These are phyloP conservation scores for Ascocoryne sarcoides DNA, from an alignment of 2,329 filamentous ascomycete genomes.

Conservation along the genomic window DNA sequence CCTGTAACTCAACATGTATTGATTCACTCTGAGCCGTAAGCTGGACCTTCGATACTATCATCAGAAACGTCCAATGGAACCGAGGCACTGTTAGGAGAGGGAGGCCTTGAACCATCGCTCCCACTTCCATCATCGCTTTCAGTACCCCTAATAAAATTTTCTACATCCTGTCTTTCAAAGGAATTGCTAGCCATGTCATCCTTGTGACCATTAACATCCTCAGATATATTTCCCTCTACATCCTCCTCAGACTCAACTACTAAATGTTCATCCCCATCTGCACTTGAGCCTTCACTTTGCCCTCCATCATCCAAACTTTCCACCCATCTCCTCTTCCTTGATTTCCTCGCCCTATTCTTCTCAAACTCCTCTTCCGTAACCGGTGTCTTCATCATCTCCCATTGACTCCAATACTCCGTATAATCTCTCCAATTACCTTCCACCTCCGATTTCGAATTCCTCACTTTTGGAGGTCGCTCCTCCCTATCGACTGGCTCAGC, in stretches of 20 bases:
- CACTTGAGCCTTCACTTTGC: not conserved
- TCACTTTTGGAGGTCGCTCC: constrained; percentile 2
- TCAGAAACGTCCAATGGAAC: no score
- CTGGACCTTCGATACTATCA: no score
- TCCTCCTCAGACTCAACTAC: no score
- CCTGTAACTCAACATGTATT: no score
- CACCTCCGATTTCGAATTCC: not conserved
- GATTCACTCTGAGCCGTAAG: no score
- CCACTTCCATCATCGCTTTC: not conserved
- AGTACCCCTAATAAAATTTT: not conserved
- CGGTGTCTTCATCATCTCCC: constrained; percentile 22
- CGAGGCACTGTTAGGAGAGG: not conserved
- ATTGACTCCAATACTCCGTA: constrained; percentile 23
- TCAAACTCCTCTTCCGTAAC: constrained; percentile 18
- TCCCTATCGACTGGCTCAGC: constrained; percentile 5
- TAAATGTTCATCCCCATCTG: constrained; percentile 3
- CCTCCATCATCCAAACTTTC: not conserved
- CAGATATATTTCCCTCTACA: constrained; percentile 1
- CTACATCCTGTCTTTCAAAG: constrained; percentile 1
- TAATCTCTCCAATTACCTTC: constrained; percentile 22
- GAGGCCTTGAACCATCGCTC: not conserved
- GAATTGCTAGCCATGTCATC: no score
- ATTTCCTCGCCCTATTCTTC: constrained; percentile 13
- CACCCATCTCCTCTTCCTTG: constrained; percentile 10
- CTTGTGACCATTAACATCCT: no score